These are phyloP conservation scores for Suillus ampliporus DNA, from an alignment of 768 basidiomycete genomes.

Conservation along the genomic window DNA sequence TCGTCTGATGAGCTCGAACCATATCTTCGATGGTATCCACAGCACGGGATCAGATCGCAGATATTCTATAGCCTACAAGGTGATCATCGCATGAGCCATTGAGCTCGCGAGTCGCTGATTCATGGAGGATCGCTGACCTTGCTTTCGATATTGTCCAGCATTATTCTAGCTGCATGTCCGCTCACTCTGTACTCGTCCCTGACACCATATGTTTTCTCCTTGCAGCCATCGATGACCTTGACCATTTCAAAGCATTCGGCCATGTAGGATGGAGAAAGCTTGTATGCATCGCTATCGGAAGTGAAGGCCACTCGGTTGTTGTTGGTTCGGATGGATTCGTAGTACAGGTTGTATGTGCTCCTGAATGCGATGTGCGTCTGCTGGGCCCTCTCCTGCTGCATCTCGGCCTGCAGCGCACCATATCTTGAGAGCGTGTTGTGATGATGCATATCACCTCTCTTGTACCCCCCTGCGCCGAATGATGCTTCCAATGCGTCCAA, in stretches of 20 bases:
- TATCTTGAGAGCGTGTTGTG: constrained; percentile 15
- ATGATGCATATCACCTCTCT: constrained; percentile 13
- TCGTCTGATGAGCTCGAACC: constrained; percentile 14
- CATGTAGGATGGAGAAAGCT: constrained; percentile 10
- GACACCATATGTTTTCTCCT: constrained; percentile 16
- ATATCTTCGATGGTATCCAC: constrained; percentile 13
- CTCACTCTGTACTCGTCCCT: constrained; percentile 16
- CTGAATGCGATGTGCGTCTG: constrained; percentile 20
- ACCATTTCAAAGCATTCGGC: constrained; percentile 1
- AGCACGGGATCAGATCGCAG: constrained; percentile 13
- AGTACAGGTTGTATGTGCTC: constrained; percentile 23
- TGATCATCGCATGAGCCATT: background rate
- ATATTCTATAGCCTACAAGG: constrained; percentile 4
- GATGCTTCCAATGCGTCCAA: constrained; percentile 14
- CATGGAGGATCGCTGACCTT: constrained; percentile 6
- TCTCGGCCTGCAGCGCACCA: constrained; percentile 23
- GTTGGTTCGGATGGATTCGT: constrained; percentile 14
- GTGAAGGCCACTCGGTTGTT: constrained; percentile 6
- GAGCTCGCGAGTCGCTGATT: background rate
- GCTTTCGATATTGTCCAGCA: constrained; percentile 3
- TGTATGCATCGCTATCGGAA: constrained; percentile 15
- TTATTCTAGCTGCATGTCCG: constrained; percentile 7
- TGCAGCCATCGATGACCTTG: constrained; percentile 11
- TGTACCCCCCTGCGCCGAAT: constrained; percentile 16
- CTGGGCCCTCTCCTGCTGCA: constrained; percentile 8